phyloP scores from a whole-genome alignment of 2,329 filamentous ascomycete genomes.

The Fusarium globosum region DNA sequence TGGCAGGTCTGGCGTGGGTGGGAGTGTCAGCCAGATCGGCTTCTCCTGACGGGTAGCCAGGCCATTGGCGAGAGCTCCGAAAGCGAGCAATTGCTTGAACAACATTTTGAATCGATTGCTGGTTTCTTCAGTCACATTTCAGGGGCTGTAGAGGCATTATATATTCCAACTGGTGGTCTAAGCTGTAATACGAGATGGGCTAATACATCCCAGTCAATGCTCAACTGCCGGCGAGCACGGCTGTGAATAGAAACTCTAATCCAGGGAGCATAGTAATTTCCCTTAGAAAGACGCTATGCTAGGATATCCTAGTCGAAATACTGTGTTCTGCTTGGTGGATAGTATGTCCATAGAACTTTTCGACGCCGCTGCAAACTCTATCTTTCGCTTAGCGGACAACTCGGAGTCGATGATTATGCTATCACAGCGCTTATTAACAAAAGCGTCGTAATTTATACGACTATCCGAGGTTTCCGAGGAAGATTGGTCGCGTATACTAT shows the following conservation, averaged over 20 bases:
- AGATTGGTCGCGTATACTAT: no score
- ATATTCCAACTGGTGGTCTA: not conserved
- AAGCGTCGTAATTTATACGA: not conserved
- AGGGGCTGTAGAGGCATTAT: not conserved
- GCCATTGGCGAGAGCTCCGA: conserved; percentile 26
- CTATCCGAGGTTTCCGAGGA: not conserved
- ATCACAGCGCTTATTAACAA: not conserved
- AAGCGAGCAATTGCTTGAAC: conserved; percentile 9
- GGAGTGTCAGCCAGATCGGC: conserved; percentile 50
- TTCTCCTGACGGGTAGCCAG: conserved; percentile 42
- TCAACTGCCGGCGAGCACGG: not conserved
- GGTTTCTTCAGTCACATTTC: accelerated
- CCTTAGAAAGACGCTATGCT: not conserved
- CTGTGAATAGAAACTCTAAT: not conserved
- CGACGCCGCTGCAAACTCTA: conserved; percentile 19
- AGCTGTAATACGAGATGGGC: conserved; percentile 15
- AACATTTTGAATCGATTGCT: conserved; percentile 5
- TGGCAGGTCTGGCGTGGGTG: conserved; percentile 52
- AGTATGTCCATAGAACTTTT: not conserved
- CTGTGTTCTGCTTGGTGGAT: conserved; percentile 3
- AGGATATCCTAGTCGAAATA: conserved; percentile 3
- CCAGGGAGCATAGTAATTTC: not conserved
- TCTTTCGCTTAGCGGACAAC: conserved; percentile 12
- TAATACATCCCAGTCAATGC: not conserved
- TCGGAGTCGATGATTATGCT: not conserved